These are phyloP conservation scores for Phoma sp. DNA, from an alignment of 2,329 filamentous ascomycete species.

Conservation along the genomic window DNA sequence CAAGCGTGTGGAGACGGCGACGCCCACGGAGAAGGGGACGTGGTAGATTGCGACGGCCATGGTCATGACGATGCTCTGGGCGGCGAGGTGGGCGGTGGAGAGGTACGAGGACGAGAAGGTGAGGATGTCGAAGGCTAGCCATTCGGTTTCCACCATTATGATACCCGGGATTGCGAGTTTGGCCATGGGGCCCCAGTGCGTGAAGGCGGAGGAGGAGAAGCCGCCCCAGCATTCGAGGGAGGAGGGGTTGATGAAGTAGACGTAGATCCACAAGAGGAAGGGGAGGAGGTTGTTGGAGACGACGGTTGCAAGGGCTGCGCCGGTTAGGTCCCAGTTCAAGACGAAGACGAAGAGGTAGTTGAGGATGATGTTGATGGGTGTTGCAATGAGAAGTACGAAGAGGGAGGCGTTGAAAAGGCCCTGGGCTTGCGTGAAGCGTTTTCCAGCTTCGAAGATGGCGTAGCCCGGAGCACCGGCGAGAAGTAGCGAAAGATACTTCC, in stretches of 20 bases:
- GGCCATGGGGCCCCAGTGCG: conserved; percentile 84
- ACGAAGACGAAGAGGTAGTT: conserved; percentile 57
- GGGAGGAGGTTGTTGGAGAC: conserved; percentile 58
- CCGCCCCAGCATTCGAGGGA: conserved; percentile 70
- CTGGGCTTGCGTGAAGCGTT: conserved; percentile 62
- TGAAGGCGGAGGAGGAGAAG: conserved; percentile 69
- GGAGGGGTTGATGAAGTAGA: conserved; percentile 47
- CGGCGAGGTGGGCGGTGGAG: conserved; percentile 79
- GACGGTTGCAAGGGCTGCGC: conserved; percentile 59
- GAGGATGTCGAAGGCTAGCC: conserved; percentile 47
- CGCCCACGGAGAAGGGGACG: conserved; percentile 49
- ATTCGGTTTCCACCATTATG: conserved; percentile 82
- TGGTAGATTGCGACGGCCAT: conserved; percentile 48
- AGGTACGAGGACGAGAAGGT: conserved; percentile 82
- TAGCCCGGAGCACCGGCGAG: conserved; percentile 61
- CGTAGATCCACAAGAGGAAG: conserved; percentile 55
- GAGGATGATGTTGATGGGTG: conserved; percentile 56
- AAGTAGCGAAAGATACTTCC: conserved; percentile 56
- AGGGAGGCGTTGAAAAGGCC: conserved; percentile 60
- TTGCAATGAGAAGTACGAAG: conserved; percentile 54
- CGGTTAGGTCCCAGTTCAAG: conserved; percentile 55
- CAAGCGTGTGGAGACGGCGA: conserved; percentile 48
- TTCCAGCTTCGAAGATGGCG: conserved; percentile 60
- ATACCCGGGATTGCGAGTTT: conserved; percentile 87
- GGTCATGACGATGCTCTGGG: conserved; percentile 62